Evolutionary conservation across 148 eudicot genomes (phyloP), one percentile per base, ranked within the genome.

Genomic region (Spergularia bocconei): DNA sequence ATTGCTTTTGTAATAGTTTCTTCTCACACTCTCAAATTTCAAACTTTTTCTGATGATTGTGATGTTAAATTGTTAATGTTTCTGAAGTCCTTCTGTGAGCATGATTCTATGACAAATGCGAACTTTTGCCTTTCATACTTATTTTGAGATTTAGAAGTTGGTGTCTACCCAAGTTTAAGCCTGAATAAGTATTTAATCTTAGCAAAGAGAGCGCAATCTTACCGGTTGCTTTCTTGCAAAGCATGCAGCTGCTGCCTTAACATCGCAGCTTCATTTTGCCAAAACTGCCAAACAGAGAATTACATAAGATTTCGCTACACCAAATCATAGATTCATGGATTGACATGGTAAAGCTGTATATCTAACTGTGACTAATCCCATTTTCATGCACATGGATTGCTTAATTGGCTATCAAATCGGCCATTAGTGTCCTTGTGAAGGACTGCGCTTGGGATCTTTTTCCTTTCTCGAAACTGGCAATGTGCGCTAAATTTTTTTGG

Each of bases 141-240:
- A 13, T n/a, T 69, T 23, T 38, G 17, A 59, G 6, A 13, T 11
- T 62, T 29, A 13, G 7, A 62, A 44, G 48, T 64, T 20, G 13
- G 47, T 67, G 21, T 59, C 10, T 8, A 13, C 33, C 36, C 17
- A 1, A 33, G 6, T 36, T 67, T 10, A 57, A 39, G 51, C 17
- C 33, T 66, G 21, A 67, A 44, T 25, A 17, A 69, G 55, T 63
- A 21, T 73, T 66, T 77, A 57, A 50, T 71, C 52, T n/a, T 52
- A 33, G 70, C 33, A 38, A 52, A 21, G 74, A 21, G 74, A 63
- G 60, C 65, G 21, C 59, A 60, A 47, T 73, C 75, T 69, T 81
- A 81, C 84, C 84, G 71, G 33, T 81, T 81, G 63, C 68, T 69
- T 77, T 81, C 84, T 81, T 81, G 81, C 56, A 77, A 59, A 11